Evolutionary conservation across 1,139 yeast species (phyloP), one percentile per base, ranked within the genome.

Genomic region (Taiozyma sp.): DNA sequence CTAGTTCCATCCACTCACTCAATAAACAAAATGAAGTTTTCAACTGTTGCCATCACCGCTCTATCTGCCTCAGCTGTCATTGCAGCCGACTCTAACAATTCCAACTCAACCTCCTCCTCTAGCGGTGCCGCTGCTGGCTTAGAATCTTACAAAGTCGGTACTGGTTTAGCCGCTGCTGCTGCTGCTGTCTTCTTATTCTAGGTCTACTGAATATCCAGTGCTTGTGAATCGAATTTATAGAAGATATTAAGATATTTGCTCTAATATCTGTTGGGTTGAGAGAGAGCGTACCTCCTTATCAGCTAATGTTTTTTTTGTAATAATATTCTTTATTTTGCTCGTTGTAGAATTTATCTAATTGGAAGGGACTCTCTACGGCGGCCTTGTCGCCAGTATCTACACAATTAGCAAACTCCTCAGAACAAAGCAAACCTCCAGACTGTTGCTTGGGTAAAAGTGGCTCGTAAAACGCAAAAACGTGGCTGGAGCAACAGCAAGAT

Each of bases 161-260:
- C 47, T 23, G 56, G 54, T 45, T 52, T 54, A 47, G 54, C 54
- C 32, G 59, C 58, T 36, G 52, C 50, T 38, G 59, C 54, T 10
- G 59, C 57, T 39, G 59, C 54, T 47, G 58, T 51, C 45, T 46
- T 57, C 43, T 36, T 57, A 43, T 49, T 49, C 34, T 49, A 46
- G 51, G 50, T 39, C n/a, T 30, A 12, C 24, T 36, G n/a, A 30
- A 30, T 14, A 30, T 6, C 8, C n/a, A 13, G n/a, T 13, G 34
- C n/a, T 13, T 30, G 4, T 30, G n/a, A 30, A 30, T 30, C 3
- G 23, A 36, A 36, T 12, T 36, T 16, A 36, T 36, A 36, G 40
- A 36, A 19, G 34, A 30, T 30, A 29, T 10, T 29, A 29, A 9
- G 9, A 10, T 10, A 29, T 9, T 9, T 29, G 27, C 9, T 34